Evolutionary conservation across 2,329 filamentous ascomycete species (phyloP), one percentile per base, ranked within the genome.

Genomic region (Colletotrichum cereale): DNA sequence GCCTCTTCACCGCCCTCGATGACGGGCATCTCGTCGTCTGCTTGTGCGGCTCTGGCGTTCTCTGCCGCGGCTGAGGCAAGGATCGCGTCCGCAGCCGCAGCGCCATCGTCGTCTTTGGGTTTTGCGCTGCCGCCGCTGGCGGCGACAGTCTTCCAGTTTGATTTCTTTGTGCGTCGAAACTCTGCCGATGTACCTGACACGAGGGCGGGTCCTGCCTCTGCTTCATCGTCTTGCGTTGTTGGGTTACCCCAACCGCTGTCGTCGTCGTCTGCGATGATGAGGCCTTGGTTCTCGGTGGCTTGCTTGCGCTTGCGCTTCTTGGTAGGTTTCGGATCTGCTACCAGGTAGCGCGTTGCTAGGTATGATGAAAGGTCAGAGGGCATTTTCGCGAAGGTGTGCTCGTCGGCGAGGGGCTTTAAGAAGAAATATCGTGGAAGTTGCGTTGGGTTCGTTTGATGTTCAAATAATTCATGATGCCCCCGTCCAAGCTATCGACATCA

Each of bases 331-430:
- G 85, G 81, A 73, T 90, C 87, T 50, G 87, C 84, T 66, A 87
- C 84, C 61, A 99, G 91, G 80, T 99, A 99, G 81, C 95, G 96
- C 74, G 94, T 92, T 47, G 96, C 95, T 44, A 99, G 89, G 79
- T 98, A 99, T 78, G 91, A 90, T 70, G 94, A 91, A 75, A 98
- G 88, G 75, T 90, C 87, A 72, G 85, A 84, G 53, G 87, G 82
- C 88, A 89, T 90, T 31, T 36, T 75, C 21, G 53, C 40, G 16
- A 18, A 21, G 8, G 0, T 5, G 18, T 26, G 12, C 26, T 55
- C 4, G 21, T 24, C n/a, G 34, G 34, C 34, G 44, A 7, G 16
- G 10, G 18, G n/a, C 14, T 36, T 6, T 38, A 18, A 2, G 3
- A 26, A 48, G 14, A 10, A 58, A 44, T 62, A 58, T 63, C 31